Percentiles rank a stretch among this genome's conserved stretches.
phyloP scores from a whole-genome alignment of 306 rosid genomes.

The Cucurbita pepo region DNA sequence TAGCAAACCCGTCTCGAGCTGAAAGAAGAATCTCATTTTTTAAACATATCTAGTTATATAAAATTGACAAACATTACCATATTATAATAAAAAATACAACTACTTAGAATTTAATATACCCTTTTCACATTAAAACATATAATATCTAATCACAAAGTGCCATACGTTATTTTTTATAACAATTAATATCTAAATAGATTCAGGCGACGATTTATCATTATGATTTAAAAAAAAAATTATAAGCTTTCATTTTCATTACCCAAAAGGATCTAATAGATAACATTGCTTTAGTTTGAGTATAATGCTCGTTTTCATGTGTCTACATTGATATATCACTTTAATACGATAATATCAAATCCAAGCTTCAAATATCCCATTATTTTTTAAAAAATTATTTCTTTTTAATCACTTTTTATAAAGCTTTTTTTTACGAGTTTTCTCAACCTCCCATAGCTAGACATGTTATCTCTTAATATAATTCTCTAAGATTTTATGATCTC shows the following conservation, averaged over 20 bases:
- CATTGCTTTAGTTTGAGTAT: not conserved
- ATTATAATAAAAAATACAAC: not conserved
- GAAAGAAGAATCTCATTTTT: too few species aligned
- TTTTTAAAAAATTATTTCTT: not conserved
- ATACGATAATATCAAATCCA: not conserved
- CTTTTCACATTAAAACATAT: not conserved
- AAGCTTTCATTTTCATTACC: not conserved
- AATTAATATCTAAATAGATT: not conserved
- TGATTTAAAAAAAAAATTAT: not conserved
- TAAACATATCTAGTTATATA: too few species aligned
- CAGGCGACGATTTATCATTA: not conserved
- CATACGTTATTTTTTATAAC: not conserved
- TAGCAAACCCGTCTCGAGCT: too few species aligned
- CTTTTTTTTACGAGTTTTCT: not conserved
- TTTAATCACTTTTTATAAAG: not conserved
- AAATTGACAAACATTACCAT: not conserved
- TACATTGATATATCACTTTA: not conserved
- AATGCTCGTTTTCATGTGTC: not conserved
- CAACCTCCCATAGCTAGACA: not conserved
- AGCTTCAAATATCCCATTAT: not conserved
- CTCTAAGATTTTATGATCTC: not conserved
- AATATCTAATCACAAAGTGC: not conserved
- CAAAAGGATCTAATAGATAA: not conserved
- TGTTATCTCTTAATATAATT: not conserved
- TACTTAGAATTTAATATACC: not conserved